phyloP scores from a whole-genome alignment of 202 grass and related monocot genomes.

The Sporobolus alterniflorus region DNA sequence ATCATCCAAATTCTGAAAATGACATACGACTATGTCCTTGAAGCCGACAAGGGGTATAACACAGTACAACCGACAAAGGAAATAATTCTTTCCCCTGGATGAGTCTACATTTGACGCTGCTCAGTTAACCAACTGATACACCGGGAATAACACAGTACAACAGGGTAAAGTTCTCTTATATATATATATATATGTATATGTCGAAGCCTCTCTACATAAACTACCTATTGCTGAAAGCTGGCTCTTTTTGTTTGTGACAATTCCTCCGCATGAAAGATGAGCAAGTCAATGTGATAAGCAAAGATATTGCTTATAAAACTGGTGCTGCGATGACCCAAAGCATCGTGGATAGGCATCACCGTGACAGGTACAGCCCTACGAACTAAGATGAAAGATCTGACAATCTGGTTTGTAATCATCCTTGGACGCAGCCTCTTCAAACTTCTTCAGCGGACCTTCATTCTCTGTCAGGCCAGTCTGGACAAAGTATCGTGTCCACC shows the following conservation, averaged over 20 bases:
- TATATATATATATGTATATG: neutral
- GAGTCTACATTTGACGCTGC: too few species aligned
- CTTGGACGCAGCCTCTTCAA: slow-evolving; percentile 75
- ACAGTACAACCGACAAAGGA: too few species aligned
- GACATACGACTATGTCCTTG: too few species aligned
- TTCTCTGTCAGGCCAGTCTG: slow-evolving; percentile 95
- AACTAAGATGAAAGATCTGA: slow-evolving; percentile 93
- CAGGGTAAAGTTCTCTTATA: too few species aligned
- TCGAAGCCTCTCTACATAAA: slow-evolving; percentile 50
- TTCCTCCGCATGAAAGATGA: slow-evolving; percentile 30
- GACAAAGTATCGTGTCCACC: slow-evolving; percentile 97
- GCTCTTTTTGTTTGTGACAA: slow-evolving; percentile 13
- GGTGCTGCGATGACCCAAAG: slow-evolving; percentile 6
- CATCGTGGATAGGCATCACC: slow-evolving; percentile 22
- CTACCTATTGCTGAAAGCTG: slow-evolving; percentile 38
- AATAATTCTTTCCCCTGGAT: too few species aligned
- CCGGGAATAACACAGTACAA: too few species aligned
- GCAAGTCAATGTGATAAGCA: slow-evolving; percentile 7
- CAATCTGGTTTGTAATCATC: slow-evolving; percentile 78
- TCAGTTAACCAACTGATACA: too few species aligned
- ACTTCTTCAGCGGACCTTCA: slow-evolving; percentile 82
- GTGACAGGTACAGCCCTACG: slow-evolving; percentile 31
- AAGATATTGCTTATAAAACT: slow-evolving; percentile 53
- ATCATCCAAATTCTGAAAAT: too few species aligned
- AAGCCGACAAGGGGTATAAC: too few species aligned